Base-by-base conservation (phyloP, 2,329 filamentous ascomycete genomes). In the Cordyceps cateniannulata region DNA sequence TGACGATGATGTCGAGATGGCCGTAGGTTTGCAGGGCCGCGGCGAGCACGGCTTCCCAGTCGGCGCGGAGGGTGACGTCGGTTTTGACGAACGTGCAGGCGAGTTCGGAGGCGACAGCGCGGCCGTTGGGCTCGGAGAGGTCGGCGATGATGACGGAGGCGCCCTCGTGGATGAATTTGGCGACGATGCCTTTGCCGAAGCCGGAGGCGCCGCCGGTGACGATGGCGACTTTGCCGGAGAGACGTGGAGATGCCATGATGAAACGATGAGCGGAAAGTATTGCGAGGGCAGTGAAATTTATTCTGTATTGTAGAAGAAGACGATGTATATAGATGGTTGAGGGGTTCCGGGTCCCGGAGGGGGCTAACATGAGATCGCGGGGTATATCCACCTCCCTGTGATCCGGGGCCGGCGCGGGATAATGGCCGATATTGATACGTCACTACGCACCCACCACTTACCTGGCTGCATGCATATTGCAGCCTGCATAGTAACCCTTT, bases 111-210 rank as follows among this genome's bases (percentile, higher is more conserved):
- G 82, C 82, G 1, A 79, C 76, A 5, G 75, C 70, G 61, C 76
- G 70, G 2, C 84, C 85, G 0, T 79, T 78, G 5, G 77, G 71
- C 18, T 79, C 72, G 32, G 83, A 81, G 62, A 89, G 76, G 69
- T 89, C 86, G 2, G 82, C 82, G 58, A 89, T 81, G 55, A 88
- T 70, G 38, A 88, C 84, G 63, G 79, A 79, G 54, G 79, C 80
- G 44, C 85, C 85, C 71, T 88, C 85, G 25, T 77, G 69, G 6
- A 79, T 76, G 69, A 87, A 87, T 59, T 82, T 81, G 59, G 78
- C 74, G 0, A 81, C 81, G 57, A 88, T 87, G 38, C 80, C 84
- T 60, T 80, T 82, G 59, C 85, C 85, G 65, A 89, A 89, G 2
- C 86, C 86, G 12, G 81, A 83, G 2, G 82, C 85, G 8, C 77